phyloP scores from a whole-genome alignment of 2,329 filamentous ascomycete genomes.

The Zarea fungicola region DNA sequence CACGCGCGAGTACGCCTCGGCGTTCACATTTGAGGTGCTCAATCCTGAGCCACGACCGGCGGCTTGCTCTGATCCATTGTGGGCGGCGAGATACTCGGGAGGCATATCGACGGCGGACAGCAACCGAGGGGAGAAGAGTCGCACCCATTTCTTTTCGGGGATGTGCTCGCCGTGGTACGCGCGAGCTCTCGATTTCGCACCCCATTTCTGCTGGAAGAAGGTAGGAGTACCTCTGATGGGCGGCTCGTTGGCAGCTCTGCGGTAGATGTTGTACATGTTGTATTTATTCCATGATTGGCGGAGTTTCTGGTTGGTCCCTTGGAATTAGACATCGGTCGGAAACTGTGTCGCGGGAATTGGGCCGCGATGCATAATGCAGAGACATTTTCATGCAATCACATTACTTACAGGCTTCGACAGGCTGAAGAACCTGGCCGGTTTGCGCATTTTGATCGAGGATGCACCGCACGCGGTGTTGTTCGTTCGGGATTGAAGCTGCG shows the following conservation, averaged over 20 bases:
- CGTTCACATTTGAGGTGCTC: slow-evolving; percentile 26
- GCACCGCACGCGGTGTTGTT: slow-evolving; percentile 20
- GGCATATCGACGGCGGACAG: slow-evolving; percentile 83
- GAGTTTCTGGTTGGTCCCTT: slow-evolving; percentile 66
- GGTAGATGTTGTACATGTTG: slow-evolving; percentile 83
- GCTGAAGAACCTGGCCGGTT: slow-evolving; percentile 58
- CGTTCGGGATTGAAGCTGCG: background rate
- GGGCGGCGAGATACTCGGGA: slow-evolving; percentile 67
- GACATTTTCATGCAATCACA: background rate
- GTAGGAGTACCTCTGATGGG: slow-evolving; percentile 44
- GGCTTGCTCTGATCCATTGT: slow-evolving; percentile 80
- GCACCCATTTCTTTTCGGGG: slow-evolving; percentile 86
- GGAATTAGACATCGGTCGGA: background rate
- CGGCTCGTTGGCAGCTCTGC: slow-evolving; percentile 27
- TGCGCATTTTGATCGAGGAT: slow-evolving; percentile 42
- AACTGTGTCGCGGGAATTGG: background rate
- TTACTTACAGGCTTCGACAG: slow-evolving; percentile 58
- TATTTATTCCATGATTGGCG: slow-evolving; percentile 97
- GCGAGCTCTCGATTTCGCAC: slow-evolving; percentile 74
- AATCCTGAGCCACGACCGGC: slow-evolving; percentile 76
- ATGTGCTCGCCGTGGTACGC: slow-evolving; percentile 95
- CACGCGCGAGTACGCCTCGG: slow-evolving; percentile 29
- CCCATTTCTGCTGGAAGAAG: slow-evolving; percentile 99
- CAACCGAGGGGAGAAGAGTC: slow-evolving; percentile 81
- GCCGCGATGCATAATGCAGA: background rate